Conservation (phyloP, 140 eudicot species). For the Bidens hawaiensis region DNA sequence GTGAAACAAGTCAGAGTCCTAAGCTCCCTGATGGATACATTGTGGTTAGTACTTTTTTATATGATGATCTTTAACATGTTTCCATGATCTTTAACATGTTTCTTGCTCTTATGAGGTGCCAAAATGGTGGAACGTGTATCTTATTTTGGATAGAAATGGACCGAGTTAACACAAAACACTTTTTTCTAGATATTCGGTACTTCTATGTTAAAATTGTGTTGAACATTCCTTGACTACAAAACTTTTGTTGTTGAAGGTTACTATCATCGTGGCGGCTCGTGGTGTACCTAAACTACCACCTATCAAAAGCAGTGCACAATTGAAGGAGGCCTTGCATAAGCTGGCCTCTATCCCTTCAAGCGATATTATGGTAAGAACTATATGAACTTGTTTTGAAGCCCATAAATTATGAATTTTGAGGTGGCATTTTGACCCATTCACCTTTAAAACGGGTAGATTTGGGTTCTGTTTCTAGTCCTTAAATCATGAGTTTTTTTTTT, state of each 20-base stretch:
- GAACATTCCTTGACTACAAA: background rate
- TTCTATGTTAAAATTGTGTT: background rate
- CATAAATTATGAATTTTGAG: background rate
- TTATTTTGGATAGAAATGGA: background rate
- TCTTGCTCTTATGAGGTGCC: no score
- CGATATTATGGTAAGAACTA: background rate
- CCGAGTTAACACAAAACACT: background rate
- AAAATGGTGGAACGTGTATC: no score
- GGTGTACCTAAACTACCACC: conserved; percentile 72
- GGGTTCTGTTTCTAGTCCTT: background rate
- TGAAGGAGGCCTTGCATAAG: conserved; percentile 78
- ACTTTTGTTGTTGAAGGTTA: conserved; percentile 41
- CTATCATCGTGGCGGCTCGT: conserved; percentile 80
- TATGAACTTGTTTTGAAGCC: background rate
- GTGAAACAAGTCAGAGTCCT: conserved; percentile 39
- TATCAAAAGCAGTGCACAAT: conserved; percentile 56
- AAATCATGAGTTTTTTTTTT: no score
- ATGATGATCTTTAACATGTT: background rate
- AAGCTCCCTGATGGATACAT: conserved; percentile 65
- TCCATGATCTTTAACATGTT: no score
- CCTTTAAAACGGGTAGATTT: background rate
- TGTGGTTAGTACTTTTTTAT: conserved; percentile 47
- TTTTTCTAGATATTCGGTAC: background rate
- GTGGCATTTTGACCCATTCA: background rate
- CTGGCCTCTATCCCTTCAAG: conserved; percentile 53